phyloP scores from a whole-genome alignment of 768 basidiomycete genomes.

The Goffeauzyma gilvescens region DNA sequence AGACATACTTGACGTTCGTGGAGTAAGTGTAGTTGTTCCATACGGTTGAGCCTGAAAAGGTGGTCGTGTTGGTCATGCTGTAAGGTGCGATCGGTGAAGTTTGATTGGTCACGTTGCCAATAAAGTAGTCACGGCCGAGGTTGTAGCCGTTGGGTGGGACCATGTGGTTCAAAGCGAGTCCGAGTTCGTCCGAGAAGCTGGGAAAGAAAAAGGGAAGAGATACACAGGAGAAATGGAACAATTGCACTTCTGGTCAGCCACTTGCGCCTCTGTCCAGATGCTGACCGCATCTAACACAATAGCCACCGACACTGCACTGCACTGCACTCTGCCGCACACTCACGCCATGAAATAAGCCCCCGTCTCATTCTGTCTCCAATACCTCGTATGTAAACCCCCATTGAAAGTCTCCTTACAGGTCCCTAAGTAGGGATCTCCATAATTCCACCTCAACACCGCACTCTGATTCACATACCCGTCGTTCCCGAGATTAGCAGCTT shows the following conservation, averaged over 20 bases:
- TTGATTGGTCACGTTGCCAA: conserved; percentile 57
- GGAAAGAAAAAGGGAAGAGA: not conserved
- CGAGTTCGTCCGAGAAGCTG: conserved; percentile 20
- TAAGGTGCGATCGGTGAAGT: conserved; percentile 9
- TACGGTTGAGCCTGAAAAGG: conserved; percentile 47
- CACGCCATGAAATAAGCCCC: conserved; percentile 27
- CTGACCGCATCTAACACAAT: too few relatives aligned
- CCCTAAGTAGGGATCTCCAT: conserved; percentile 59
- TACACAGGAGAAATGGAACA: too few relatives aligned
- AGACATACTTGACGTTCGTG: conserved; percentile 48
- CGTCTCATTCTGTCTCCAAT: conserved; percentile 59
- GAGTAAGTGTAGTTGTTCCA: conserved; percentile 54
- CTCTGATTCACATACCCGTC: conserved; percentile 55
- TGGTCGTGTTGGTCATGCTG: conserved; percentile 41
- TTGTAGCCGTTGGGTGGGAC: conserved; percentile 63
- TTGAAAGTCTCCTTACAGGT: conserved; percentile 67
- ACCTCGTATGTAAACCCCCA: conserved; percentile 74
- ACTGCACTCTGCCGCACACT: not conserved
- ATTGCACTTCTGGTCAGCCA: too few relatives aligned
- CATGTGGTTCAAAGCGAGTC: conserved; percentile 42
- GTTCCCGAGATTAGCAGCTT: conserved; percentile 64
- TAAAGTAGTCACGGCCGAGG: conserved; percentile 63
- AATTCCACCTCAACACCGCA: conserved; percentile 67
- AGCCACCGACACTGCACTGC: too few relatives aligned
- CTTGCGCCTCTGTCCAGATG: too few relatives aligned